Evolutionary conservation across 768 basidiomycete genomes (phyloP).

Genomic region (Amyloporia xantha): DNA sequence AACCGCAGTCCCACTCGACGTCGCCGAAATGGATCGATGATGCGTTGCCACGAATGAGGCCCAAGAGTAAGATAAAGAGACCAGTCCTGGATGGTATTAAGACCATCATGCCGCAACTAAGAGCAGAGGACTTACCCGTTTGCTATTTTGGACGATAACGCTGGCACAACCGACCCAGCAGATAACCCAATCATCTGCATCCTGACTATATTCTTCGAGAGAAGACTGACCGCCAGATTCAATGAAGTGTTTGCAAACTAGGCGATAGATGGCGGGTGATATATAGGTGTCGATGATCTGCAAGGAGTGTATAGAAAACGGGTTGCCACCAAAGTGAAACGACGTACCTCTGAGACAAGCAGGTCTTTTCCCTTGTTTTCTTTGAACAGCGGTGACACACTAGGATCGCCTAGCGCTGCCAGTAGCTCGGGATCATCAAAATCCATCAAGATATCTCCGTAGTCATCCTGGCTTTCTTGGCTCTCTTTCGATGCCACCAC

Average conservation of each 20-base stretch:
- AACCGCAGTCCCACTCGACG: conserved; percentile 59
- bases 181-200: conserved; percentile 54
- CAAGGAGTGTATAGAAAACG: neutral
- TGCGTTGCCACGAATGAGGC: conserved; percentile 47
- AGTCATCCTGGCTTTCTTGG: conserved; percentile 78
- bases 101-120: neutral
- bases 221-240: conserved; percentile 23
- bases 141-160: conserved; percentile 47
- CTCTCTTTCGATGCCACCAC: conserved; percentile 30
- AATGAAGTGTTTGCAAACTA: conserved; percentile 44
- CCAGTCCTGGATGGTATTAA: conserved; percentile 48
- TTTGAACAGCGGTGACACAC: conserved; percentile 15
- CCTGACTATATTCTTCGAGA: conserved; percentile 16
- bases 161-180: conserved; percentile 71
- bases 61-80: conserved; percentile 45
- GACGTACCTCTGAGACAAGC: conserved; percentile 42
- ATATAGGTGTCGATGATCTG: conserved; percentile 47
- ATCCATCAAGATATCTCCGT: conserved; percentile 49
- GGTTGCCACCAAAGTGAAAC: neutral
- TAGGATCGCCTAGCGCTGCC: conserved; percentile 43
- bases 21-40: conserved; percentile 43
- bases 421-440: conserved; percentile 49
- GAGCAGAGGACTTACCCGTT: conserved; percentile 28
- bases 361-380: conserved; percentile 39
- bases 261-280: conserved; percentile 47